Base-by-base conservation (phyloP, 2,329 filamentous ascomycete genomes). In the Paraphaeosphaeria sporulosa region DNA sequence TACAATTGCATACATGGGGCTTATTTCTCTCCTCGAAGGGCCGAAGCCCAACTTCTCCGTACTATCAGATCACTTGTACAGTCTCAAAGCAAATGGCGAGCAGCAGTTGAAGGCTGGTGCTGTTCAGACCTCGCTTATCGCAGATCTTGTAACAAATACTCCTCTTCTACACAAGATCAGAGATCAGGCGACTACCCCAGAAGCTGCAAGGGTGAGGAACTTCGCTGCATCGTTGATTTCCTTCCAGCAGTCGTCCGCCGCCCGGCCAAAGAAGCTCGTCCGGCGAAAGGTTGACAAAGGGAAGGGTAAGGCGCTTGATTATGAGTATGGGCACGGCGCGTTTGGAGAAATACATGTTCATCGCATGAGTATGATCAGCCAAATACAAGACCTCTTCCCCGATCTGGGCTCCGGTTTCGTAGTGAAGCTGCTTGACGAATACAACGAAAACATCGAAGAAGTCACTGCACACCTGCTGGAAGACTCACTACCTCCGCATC, bases 331-430 rank as follows among this genome's bases (percentile, higher is more conserved):
- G 1, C 74, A 80, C 57, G 70, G 71, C 2, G 67, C 71, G 10
- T 71, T 79, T 52, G 79, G 77, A 9, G 81, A 84, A 46, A 81
- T 94, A 36, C 92, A 95, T 71, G 81, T 94, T 23, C 93, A 97
- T 76, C 89, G 85, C 44, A 90, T 96, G 87, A 94, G 90, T 68
- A 87, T 94, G 51, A 88, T 98, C 54, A 90, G 90, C 0, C 92
- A 96, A 75, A 85, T 99, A n/a, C 93, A 97, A 73, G 94, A 99
- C 72, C 83, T 98, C 0, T 97, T 98, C 71, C 93, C 94, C 0
- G 88, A 96, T 63, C 82, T 98, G 10, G 93, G 94, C 5, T 89
- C 91, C 4, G 91, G 86, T 0, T 98, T 97, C 72, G 82, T 98
- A 17, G 84, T 91, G 19, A 90, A 86, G 68, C 84, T 96, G 10